phyloP scores from a whole-genome alignment of 768 basidiomycete genomes.

The Auricularia heimuer region DNA sequence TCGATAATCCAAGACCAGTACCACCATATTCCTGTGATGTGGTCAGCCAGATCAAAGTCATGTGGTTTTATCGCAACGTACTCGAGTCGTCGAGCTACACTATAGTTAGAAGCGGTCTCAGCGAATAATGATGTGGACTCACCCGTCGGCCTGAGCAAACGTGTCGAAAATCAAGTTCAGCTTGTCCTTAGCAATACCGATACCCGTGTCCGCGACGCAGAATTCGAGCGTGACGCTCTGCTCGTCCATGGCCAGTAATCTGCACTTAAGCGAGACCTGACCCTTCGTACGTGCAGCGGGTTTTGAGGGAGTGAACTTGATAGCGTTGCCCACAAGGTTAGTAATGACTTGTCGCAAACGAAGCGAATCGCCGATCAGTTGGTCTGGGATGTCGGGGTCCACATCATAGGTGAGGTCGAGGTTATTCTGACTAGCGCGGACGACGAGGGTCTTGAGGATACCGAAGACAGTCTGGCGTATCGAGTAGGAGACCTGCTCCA shows the following conservation, averaged over 20 bases:
- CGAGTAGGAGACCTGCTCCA: constrained; percentile 98
- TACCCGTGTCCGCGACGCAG: constrained; percentile 95
- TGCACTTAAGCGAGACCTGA: constrained; percentile 80
- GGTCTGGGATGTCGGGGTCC: constrained; percentile 91
- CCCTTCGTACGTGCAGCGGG: constrained; percentile 54
- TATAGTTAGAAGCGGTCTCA: background rate
- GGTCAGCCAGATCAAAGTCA: background rate
- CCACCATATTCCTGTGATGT: constrained; percentile 81
- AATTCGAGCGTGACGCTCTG: constrained; percentile 87
- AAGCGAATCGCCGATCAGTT: constrained; percentile 92
- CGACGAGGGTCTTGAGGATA: constrained; percentile 94
- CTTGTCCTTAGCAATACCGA: constrained; percentile 98
- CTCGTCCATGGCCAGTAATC: constrained; percentile 69
- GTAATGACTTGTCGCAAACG: constrained; percentile 93
- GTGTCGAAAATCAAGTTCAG: constrained; percentile 97
- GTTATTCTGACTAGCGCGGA: constrained; percentile 93
- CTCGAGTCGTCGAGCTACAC: constrained; percentile 70
- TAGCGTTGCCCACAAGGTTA: constrained; percentile 89
- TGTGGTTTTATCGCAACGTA: constrained; percentile 26
- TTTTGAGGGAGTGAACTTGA: constrained; percentile 90
- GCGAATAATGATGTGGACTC: constrained; percentile 1
- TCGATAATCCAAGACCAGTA: constrained; percentile 91
- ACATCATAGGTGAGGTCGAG: constrained; percentile 94
- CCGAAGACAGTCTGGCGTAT: constrained; percentile 95
- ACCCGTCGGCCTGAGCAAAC: constrained; percentile 95